phyloP scores from a whole-genome alignment of 2,329 filamentous ascomycete genomes.

The Zalaria obscura region DNA sequence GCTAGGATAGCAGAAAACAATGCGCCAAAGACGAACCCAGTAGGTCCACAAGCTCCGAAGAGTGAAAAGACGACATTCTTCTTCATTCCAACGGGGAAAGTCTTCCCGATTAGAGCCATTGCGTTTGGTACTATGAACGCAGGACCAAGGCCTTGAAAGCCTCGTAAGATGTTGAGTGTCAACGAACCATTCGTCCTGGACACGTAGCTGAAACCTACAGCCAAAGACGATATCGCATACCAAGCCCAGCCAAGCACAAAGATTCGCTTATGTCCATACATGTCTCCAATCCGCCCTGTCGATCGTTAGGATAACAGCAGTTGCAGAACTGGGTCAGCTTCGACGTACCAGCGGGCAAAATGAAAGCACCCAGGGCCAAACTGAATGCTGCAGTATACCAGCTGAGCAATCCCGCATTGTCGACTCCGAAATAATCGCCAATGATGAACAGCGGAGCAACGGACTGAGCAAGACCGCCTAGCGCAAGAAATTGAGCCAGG shows the following conservation, averaged over 20 bases:
- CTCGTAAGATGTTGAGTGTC: conserved; percentile 22
- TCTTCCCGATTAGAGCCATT: conserved; percentile 19
- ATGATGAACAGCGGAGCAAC: conserved; percentile 32
- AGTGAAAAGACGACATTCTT: conserved; percentile 24
- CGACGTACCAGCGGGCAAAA: conserved; percentile 22
- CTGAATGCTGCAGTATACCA: conserved; percentile 30
- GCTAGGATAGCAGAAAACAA: conserved; percentile 19
- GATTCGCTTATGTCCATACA: conserved; percentile 28
- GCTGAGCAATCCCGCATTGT: conserved; percentile 23
- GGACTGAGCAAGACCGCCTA: conserved; percentile 8
- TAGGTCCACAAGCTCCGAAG: conserved; percentile 21
- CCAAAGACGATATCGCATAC: conserved; percentile 23
- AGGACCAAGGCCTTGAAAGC: conserved; percentile 25
- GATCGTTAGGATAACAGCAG: not conserved
- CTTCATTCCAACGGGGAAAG: conserved; percentile 18
- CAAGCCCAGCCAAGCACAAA: conserved; percentile 25
- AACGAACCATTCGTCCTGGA: conserved; percentile 10
- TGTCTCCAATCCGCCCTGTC: conserved; percentile 24
- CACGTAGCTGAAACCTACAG: conserved; percentile 26
- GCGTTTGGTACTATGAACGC: conserved; percentile 23
- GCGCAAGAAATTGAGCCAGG: conserved; percentile 7
- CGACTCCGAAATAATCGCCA: conserved; percentile 25
- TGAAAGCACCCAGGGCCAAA: conserved; percentile 30
- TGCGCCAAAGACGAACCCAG: conserved; percentile 20
- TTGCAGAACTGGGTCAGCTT: not conserved